These are phyloP conservation scores for Penicillium sp. DNA, from an alignment of 2,329 filamentous ascomycete genomes.

Conservation along the genomic window DNA sequence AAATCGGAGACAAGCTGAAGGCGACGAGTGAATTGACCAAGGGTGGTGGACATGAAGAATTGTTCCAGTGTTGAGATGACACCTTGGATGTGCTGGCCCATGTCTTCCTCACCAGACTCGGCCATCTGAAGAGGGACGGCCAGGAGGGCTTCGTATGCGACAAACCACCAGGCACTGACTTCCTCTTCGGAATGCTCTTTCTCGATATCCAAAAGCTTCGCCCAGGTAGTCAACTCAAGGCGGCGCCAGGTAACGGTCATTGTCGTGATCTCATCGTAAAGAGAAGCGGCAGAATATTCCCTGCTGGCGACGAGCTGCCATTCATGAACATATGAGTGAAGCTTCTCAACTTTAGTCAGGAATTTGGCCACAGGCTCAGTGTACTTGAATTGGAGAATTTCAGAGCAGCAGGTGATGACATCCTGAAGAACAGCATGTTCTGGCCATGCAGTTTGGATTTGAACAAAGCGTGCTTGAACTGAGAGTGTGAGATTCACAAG, in stretches of 20 bases:
- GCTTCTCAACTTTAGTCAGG: conserved; percentile 80
- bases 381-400: conserved; percentile 73
- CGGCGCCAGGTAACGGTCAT: conserved; percentile 87
- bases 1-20: conserved; percentile 66
- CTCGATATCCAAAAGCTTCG: conserved; percentile 82
- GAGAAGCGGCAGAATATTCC: conserved; percentile 66
- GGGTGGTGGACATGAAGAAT: conserved; percentile 75
- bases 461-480: conserved; percentile 69
- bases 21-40: conserved; percentile 77
- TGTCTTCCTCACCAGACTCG: conserved; percentile 58
- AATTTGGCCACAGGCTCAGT: conserved; percentile 83
- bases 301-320: conserved; percentile 93
- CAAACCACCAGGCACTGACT: conserved; percentile 91
- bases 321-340: conserved; percentile 82
- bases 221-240: conserved; percentile 89
- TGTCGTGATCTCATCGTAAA: conserved; percentile 77
- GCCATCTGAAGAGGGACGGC: conserved; percentile 69
- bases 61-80: conserved; percentile 74
- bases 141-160: conserved; percentile 88
- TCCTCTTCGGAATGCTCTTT: conserved; percentile 71
- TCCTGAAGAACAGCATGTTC: conserved; percentile 79
- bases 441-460: conserved; percentile 64
- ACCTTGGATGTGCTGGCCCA: conserved; percentile 64
- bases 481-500: conserved; percentile 69
- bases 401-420: conserved; percentile 71